A percentile compares a stretch with the other conserved stretches of the same genome.
Evolutionary conservation across 768 basidiomycete genomes (phyloP).

Genomic region (Rhodotorula toruloides): DNA sequence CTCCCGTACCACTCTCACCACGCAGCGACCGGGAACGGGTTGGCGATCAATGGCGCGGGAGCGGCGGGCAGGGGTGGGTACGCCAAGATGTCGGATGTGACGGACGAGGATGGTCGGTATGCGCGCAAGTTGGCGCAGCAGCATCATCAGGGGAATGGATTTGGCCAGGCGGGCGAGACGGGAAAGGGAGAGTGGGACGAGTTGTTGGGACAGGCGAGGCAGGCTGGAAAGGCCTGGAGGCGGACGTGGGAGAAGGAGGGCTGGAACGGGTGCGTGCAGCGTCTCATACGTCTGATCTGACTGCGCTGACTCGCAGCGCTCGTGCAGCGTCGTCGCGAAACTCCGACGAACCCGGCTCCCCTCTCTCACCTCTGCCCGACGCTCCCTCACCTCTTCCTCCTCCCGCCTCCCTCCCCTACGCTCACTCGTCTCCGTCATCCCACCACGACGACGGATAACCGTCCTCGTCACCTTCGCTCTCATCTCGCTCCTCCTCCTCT

Average conservation of each 20-base stretch:
- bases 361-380: slow-evolving; percentile 7
- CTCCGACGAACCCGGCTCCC: background rate
- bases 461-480: background rate
- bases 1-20: too few relatives aligned
- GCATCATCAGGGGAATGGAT: background rate
- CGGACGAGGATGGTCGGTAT: background rate
- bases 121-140: background rate
- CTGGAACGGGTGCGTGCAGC: slow-evolving; percentile 1
- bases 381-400: slow-evolving; percentile 3
- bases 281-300: background rate
- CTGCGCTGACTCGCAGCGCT: background rate
- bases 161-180: background rate
- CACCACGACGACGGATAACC: slow-evolving; percentile 2
- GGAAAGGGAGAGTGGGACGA: slow-evolving; percentile 1
- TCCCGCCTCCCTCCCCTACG: background rate
- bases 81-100: background rate
- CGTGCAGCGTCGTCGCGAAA: background rate
- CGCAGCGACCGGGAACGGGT: background rate
- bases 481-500: slow-evolving; percentile 14
- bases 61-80: background rate
- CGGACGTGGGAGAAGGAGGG: slow-evolving; percentile 21
- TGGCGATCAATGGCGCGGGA: too few relatives aligned
- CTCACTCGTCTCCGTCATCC: background rate
- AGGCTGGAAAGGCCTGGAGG: slow-evolving; percentile 7
- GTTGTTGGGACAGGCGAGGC: background rate